Conservation (phyloP, 2,329 filamentous ascomycete species). For the Microdochium bolleyi region DNA sequence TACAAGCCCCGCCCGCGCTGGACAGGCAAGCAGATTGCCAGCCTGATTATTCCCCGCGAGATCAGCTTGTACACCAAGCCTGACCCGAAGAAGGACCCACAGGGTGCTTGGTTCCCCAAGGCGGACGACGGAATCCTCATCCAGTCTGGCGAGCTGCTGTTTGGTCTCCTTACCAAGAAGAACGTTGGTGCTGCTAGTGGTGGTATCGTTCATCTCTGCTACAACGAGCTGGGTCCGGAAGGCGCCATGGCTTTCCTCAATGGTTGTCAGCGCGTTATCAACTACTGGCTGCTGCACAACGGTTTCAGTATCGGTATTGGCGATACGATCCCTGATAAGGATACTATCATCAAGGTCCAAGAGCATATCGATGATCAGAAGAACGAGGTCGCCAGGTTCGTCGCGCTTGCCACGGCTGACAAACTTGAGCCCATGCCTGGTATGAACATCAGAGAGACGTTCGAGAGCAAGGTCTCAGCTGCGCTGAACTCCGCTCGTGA, state of each 20-base stretch:
- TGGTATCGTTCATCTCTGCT: constrained; percentile 92
- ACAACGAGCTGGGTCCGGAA: constrained; percentile 84
- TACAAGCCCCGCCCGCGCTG: constrained; percentile 85
- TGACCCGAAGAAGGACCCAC: constrained; percentile 44
- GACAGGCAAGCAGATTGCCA: constrained; percentile 97
- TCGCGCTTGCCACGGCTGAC: constrained; percentile 73
- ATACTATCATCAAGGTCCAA: constrained; percentile 79
- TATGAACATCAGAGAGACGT: constrained; percentile 98
- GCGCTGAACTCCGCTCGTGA: constrained; percentile 94
- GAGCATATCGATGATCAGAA: constrained; percentile 76
- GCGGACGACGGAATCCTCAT: constrained; percentile 76
- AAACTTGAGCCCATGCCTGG: constrained; percentile 86
- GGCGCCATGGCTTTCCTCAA: constrained; percentile 94
- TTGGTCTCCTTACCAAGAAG: constrained; percentile 88
- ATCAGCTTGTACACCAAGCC: constrained; percentile 72
- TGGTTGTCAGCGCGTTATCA: constrained; percentile 86
- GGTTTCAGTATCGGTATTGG: constrained; percentile 98
- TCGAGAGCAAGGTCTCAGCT: constrained; percentile 94
- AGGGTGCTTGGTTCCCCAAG: constrained; percentile 37
- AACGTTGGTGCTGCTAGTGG: constrained; percentile 82
- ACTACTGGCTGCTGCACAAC: constrained; percentile 94
- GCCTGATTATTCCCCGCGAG: constrained; percentile 80
- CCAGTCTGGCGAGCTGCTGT: constrained; percentile 81
- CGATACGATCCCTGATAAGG: constrained; percentile 87
- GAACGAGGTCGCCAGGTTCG: constrained; percentile 67